A percentile compares a stretch with the other conserved stretches of the same genome.
Evolutionary conservation across 2,329 filamentous ascomycete species (phyloP).

Genomic region (Pseudopyricularia cyperi): DNA sequence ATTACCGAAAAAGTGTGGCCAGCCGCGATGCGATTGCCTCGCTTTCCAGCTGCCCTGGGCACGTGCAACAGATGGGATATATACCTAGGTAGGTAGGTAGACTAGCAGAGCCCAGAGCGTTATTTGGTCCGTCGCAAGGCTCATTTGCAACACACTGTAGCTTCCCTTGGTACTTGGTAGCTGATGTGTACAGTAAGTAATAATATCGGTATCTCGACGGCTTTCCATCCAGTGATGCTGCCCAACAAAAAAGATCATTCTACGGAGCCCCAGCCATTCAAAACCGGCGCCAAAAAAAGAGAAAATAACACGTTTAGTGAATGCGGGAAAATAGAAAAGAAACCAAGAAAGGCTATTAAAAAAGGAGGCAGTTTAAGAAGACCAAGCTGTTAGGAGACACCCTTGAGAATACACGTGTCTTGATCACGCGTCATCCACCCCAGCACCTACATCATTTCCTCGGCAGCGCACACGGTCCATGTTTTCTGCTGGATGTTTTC

Average conservation of each 20-base stretch:
- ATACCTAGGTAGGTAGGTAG: background rate
- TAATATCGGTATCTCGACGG: background rate
- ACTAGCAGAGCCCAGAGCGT: background rate
- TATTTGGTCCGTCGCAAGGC: background rate
- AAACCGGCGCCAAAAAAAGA: background rate
- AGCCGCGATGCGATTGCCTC: too few relatives aligned
- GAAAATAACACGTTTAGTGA: background rate
- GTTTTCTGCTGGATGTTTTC: background rate
- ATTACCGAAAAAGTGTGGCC: too few relatives aligned
- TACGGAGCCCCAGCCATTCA: background rate
- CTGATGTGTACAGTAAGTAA: background rate
- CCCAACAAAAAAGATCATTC: background rate
- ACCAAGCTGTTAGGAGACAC: background rate
- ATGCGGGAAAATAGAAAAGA: background rate
- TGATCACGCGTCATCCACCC: background rate
- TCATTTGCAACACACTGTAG: background rate
- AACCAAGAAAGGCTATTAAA: conserved; percentile 1
- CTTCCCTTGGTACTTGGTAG: background rate
- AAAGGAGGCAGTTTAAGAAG: background rate
- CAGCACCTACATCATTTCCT: background rate
- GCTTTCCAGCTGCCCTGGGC: too few relatives aligned
- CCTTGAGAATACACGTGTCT: background rate
- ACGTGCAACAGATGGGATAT: too few relatives aligned
- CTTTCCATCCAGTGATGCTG: background rate
- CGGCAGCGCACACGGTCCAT: background rate